Base-by-base conservation (phyloP, 768 basidiomycete genomes). In the Pisolithus sp. region DNA sequence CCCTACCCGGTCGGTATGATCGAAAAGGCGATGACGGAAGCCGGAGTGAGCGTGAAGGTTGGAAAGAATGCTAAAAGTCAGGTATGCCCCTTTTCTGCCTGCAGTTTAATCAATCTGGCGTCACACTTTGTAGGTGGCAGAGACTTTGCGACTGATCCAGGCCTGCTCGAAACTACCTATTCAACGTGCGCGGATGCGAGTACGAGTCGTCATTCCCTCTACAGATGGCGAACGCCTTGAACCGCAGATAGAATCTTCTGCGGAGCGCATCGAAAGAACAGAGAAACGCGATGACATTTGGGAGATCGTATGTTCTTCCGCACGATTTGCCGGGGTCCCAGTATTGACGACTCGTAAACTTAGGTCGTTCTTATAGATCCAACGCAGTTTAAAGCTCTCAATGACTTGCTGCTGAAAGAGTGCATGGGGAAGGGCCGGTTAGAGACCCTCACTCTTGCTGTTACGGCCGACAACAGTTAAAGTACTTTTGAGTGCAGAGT, bases 1-100 rank as follows among this genome's bases (percentile, higher is more conserved):
- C 93, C 94, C 5, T 93, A 97, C 65, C 86, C 93, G 5, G 91
- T 95, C 30, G 86, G 90, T 17, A 91, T 98, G 76, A 91, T 99
- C 56, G 96, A 99, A 65, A 98, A 96, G 69, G 93, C 93, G 0
- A 95, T 99, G 95, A 72, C 82, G 8, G 94, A 98, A 65, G 86
- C 90, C 8, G 94, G 94, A 1, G 94, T 88, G 69, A 95, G 91
- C 58, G 86, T 95, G 24, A 87, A 89, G 60, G 78, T 78, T 42
- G 83, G 85, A 57, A 97, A 97, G 74, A 86, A 80, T 20, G 94
- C 93, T 5, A 99, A 99, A 72, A 89, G 86, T 47, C 96, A 99
- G 80, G 91, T 89, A 56, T 17, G 73, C 28, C 41, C 42, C 40
- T 44, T 18, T 37, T 39, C 17, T 36, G 17, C 48, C 53, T n/a